Evolutionary conservation across 345 rosid genomes (phyloP).

Genomic region (Heritiera fomes): DNA sequence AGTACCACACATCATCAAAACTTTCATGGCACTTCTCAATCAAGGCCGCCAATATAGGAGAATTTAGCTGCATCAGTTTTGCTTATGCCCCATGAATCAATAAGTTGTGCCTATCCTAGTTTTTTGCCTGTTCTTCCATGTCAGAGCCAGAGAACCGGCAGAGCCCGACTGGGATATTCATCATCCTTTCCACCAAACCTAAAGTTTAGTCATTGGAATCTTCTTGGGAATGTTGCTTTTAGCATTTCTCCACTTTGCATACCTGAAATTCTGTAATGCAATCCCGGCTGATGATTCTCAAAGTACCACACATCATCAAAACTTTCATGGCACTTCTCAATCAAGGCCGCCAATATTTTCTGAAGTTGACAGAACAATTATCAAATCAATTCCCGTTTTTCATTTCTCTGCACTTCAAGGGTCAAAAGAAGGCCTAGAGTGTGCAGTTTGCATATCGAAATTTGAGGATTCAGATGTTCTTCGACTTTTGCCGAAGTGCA

Average conservation of each 20-base stretch:
- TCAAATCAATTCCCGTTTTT: constrained; percentile 83
- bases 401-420: constrained; percentile 73
- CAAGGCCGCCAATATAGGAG: constrained; percentile 35
- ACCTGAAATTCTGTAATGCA: constrained; percentile 35
- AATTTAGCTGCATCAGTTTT: no score
- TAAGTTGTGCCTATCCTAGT: constrained; percentile 1
- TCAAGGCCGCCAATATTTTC: constrained; percentile 47
- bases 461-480: constrained; percentile 74
- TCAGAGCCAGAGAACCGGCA: constrained; percentile 22
- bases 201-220: constrained; percentile 30
- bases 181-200: constrained; percentile 28
- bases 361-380: constrained; percentile 65
- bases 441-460: constrained; percentile 78
- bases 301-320: neutral
- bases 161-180: neutral
- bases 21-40: constrained; percentile 9
- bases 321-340: neutral
- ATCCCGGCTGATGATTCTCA: no score
- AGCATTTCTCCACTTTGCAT: constrained; percentile 35
- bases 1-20: constrained; percentile 3
- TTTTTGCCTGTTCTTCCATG: constrained; percentile 20
- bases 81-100: constrained; percentile 23
- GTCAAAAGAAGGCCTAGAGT: constrained; percentile 73
- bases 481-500: constrained; percentile 70
- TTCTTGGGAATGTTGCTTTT: constrained; percentile 29